Base-by-base conservation (phyloP, 768 basidiomycete genomes). In the Cyathus striatus region DNA sequence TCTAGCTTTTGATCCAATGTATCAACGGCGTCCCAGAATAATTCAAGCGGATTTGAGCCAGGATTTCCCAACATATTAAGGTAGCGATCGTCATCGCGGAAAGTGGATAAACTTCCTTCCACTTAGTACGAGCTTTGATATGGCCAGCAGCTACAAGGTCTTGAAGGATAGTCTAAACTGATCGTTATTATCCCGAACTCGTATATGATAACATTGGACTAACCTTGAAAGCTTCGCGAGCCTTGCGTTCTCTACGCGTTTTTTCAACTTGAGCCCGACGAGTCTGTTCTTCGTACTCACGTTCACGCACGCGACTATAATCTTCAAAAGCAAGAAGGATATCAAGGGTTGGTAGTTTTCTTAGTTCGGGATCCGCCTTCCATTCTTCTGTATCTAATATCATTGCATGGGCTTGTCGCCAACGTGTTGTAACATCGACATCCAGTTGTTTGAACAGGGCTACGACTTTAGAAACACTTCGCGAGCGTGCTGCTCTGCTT, bases 21-120 rank as follows among this genome's bases (percentile, higher is more conserved):
- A 61, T 99, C 96, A 35, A 96, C 85, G 7, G 76, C 59, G 62
- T 98, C 95, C 91, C 93, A 96, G 65, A 96, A 98, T 3, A 98
- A 76, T 55, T 99, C 96, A 23, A 99, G 74, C 1, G 95, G 94
- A 51, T 89, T 93, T 2, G 92, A 95, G 12, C 96, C 96, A 6
- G 90, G 89, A 53, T 86, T 89, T 13, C 96, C 95, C 14, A 98
- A 80, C 63, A 98, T 81, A 47, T 77, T 73, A 33, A 85, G 71
- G 65, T 98, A 99, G n/a, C 90, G 80, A 34, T 76, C 70, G 56
- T 96, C 90, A 24, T 83, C 70, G 5, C 71, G 69, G 65, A 98
- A 83, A 71, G 63, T 0, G 89, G 83, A 52, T 92, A 92, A 21
- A 92, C 75, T 25, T 86, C 75, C 60, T 92, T 92, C 95, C 95